Evolutionary conservation across 2,329 filamentous ascomycete species (phyloP).

Genomic region (Pseudogymnoascus sp.): DNA sequence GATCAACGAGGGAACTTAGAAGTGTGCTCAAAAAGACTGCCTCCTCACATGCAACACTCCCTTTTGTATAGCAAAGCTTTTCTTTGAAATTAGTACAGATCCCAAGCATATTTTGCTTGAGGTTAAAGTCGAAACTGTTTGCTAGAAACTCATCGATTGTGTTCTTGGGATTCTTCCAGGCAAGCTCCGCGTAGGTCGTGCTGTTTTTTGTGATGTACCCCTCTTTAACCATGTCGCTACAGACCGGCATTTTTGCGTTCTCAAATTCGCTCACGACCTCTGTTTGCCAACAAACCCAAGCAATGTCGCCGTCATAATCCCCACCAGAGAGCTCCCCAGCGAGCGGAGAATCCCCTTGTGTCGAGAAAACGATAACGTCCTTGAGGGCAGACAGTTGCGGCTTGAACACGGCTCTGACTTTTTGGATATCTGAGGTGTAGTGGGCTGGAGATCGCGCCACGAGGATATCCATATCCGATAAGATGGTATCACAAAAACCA

Average conservation of each 20-base stretch:
- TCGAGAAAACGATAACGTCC: slow-evolving; percentile 74
- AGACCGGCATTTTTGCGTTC: slow-evolving; percentile 48
- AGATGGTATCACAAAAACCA: slow-evolving; percentile 45
- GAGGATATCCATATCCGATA: slow-evolving; percentile 55
- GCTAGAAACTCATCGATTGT: slow-evolving; percentile 41
- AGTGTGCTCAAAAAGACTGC: slow-evolving; percentile 47
- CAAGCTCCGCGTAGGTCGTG: slow-evolving; percentile 30
- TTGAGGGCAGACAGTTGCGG: slow-evolving; percentile 60
- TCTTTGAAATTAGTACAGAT: slow-evolving; percentile 60
- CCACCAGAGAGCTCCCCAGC: slow-evolving; percentile 70
- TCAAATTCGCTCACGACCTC: slow-evolving; percentile 59
- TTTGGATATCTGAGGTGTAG: slow-evolving; percentile 66
- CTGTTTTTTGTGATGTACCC: slow-evolving; percentile 47
- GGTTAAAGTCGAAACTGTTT: slow-evolving; percentile 52
- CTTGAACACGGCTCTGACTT: slow-evolving; percentile 53
- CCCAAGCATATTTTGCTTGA: slow-evolving; percentile 53
- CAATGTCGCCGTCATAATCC: slow-evolving; percentile 75
- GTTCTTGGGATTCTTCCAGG: slow-evolving; percentile 16
- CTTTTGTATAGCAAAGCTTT: slow-evolving; percentile 52
- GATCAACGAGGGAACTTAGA: slow-evolving; percentile 51
- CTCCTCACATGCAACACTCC: slow-evolving; percentile 40
- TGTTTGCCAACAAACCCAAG: slow-evolving; percentile 71
- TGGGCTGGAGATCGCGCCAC: slow-evolving; percentile 66
- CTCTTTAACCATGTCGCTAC: slow-evolving; percentile 40
- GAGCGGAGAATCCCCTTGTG: slow-evolving; percentile 53